Base-by-base conservation (phyloP, 208 protist genomes). In the Leishmania mexicana region DNA sequence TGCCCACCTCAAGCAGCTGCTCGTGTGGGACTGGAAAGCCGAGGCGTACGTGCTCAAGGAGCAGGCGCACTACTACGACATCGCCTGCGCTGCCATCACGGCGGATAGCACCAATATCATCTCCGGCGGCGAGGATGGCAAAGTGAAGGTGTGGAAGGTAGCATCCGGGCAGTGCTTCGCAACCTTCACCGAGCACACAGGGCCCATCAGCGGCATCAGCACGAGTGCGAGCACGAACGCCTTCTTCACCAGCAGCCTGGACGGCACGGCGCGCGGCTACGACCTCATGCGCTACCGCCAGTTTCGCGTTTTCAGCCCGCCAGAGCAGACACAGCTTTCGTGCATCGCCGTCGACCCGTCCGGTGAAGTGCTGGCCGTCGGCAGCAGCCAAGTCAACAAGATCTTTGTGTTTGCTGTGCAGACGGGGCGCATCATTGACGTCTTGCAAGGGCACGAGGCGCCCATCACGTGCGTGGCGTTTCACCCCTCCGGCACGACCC, bases 1-100 rank as follows among this genome's bases (percentile, higher is more conserved):
- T 75, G 90, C 90, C 11, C 92, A 97, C 80, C 87, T 97, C 45
- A 95, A 96, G 87, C 95, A 98, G 90, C 83, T 99, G 13, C 87
- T 98, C 47, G 96, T 99, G n/a, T 99, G 96, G 96, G 96, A 99
- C 84, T 99, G 97, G 97, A 92, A 91, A 67, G 92, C 93, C 17
- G 96, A 98, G 90, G 84, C 96, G 11, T 98, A 98, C 85, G 93
- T 98, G 24, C 80, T 99, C 24, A 98, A 98, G 87, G 96, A 98
- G 83, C 96, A 98, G 89, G 89, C 93, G 2, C 97, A 99, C 88
- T 97, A 96, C 87, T 97, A 98, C 87, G 94, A 97, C 85, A 97
- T 99, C 75, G 86, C 85, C 76, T 89, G 91, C 75, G 92, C 95
- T 58, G 97, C 94, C 64, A 97, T 98, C 86, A 97, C 95, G 42